Conservation (phyloP, 169 alveolate genomes). For the Plasmodium chabaudi region DNA sequence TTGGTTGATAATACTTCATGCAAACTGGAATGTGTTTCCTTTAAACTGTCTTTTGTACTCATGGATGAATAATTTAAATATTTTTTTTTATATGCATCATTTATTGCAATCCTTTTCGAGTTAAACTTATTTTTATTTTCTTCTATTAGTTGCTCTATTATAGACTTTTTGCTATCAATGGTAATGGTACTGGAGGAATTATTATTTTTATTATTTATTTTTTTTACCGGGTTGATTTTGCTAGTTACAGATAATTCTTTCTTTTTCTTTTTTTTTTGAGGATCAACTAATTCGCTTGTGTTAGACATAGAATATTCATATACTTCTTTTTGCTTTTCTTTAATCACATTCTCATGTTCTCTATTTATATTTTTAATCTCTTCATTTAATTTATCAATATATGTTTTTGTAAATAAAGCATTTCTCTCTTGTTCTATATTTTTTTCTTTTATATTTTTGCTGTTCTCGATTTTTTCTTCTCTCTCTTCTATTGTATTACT, state of each 20-base stretch:
- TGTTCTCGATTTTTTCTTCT: neutral
- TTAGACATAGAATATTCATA: constrained; percentile 34
- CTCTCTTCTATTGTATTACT: constrained; percentile 13
- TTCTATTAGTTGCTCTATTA: constrained; percentile 40
- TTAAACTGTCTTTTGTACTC: constrained; percentile 70
- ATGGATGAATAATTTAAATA: constrained; percentile 42
- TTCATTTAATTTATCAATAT: constrained; percentile 33
- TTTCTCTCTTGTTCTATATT: neutral
- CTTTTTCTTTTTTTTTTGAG: constrained; percentile 4
- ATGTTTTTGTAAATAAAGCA: neutral
- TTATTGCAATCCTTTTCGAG: constrained; percentile 20
- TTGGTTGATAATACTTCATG: constrained; percentile 6
- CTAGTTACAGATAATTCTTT: neutral
- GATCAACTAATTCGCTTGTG: constrained; percentile 10
- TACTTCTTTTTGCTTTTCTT: constrained; percentile 33
- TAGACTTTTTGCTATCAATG: constrained; percentile 7
- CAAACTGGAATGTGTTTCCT: neutral
- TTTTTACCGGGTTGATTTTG: constrained; percentile 15
- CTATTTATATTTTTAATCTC: constrained; percentile 29
- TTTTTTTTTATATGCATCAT: constrained; percentile 19
- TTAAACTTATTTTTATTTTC: constrained; percentile 29
- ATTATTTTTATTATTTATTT: constrained; percentile 5
- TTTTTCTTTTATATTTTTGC: neutral
- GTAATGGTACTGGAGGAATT: neutral
- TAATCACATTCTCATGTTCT: constrained; percentile 31